Evolutionary conservation across 2,329 filamentous ascomycete species (phyloP).

Genomic region (Microsporum ferrugineum): DNA sequence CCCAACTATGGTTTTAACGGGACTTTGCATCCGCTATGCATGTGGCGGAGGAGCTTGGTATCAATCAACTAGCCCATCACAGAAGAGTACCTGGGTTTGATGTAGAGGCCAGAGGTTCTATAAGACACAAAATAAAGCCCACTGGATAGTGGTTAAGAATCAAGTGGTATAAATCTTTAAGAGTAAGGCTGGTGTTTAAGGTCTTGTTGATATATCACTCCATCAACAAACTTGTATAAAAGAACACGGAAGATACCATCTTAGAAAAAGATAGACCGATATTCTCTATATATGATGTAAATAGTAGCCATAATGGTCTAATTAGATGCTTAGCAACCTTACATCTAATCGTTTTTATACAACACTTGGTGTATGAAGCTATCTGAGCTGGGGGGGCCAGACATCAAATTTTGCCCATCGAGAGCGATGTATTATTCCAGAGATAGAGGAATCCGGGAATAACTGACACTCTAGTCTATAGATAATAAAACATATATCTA

Average conservation of each 20-base stretch:
- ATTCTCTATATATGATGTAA: background rate
- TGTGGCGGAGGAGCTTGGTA: constrained; percentile 4
- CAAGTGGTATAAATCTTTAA: background rate
- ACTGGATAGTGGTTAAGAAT: background rate
- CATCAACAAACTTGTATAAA: background rate
- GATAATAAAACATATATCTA: background rate
- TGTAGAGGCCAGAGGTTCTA: no score
- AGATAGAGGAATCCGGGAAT: background rate
- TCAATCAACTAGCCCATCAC: background rate
- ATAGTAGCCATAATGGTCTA: background rate
- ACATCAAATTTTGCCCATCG: background rate
- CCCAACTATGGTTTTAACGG: constrained; percentile 6
- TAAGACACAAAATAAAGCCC: background rate
- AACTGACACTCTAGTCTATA: background rate
- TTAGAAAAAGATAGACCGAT: background rate
- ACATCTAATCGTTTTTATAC: background rate
- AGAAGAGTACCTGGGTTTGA: background rate
- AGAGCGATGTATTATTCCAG: background rate
- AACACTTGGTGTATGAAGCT: background rate
- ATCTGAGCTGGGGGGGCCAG: background rate
- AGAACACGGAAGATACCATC: background rate
- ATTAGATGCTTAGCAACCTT: background rate
- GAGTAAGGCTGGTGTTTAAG: background rate
- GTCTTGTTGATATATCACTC: background rate
- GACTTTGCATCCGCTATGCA: constrained; percentile 8